phyloP scores from a whole-genome alignment of 225 moss, liverwort and hornwort species.

The Thuidium tamariscinum region DNA sequence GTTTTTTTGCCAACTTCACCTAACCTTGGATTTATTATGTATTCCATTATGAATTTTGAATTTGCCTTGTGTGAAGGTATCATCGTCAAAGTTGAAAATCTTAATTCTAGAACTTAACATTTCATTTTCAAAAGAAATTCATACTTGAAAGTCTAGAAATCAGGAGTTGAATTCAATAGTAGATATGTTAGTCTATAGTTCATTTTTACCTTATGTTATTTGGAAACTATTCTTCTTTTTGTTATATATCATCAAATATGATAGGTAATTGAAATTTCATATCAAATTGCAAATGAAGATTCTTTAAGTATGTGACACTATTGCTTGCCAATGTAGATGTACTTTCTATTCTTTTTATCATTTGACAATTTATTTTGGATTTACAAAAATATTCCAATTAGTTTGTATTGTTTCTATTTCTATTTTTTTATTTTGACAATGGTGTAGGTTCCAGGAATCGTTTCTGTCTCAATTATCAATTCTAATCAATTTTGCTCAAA shows the following conservation, averaged over 20 bases:
- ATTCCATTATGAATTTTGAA: background rate
- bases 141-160: background rate
- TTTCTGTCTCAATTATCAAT: constrained; percentile 26
- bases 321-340: background rate
- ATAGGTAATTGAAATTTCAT: background rate
- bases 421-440: background rate
- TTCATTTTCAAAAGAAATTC: background rate
- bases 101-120: background rate
- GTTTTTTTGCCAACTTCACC: background rate
- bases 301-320: background rate
- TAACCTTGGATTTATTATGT: background rate
- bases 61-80: background rate
- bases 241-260: background rate
- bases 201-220: background rate
- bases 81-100: background rate
- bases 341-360: background rate
- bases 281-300: background rate
- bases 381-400: background rate
- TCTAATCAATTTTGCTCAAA: constrained; percentile 40
- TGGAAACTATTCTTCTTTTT: background rate
- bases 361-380: background rate
- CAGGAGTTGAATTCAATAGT: background rate
- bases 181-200: background rate
- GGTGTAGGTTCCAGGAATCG: constrained; percentile 29
- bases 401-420: background rate